These are phyloP conservation scores for Pythium brassicae DNA, from an alignment of 352 stramenopile genomes.

Conservation along the genomic window DNA sequence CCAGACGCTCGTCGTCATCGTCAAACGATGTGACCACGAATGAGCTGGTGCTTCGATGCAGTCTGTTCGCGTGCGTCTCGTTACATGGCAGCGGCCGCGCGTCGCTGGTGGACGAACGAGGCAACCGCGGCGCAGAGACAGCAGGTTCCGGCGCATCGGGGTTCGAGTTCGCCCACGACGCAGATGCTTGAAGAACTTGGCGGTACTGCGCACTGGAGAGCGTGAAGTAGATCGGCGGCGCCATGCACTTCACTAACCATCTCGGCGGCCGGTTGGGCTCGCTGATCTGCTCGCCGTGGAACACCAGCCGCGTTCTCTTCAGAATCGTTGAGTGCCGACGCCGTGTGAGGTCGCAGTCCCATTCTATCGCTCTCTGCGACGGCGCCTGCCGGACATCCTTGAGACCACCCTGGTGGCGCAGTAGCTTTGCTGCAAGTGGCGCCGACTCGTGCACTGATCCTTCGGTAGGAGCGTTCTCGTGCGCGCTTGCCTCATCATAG, in stretches of 20 bases:
- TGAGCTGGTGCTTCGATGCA: conserved; percentile 12
- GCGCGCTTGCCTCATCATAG: conserved; percentile 28
- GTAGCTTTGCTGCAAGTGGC: not conserved
- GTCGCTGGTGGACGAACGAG: not conserved
- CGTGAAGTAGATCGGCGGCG: conserved; percentile 69
- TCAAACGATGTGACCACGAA: conserved; percentile 35
- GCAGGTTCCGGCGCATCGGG: not conserved
- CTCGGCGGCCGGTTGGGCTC: conserved; percentile 34
- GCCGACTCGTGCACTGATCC: not conserved
- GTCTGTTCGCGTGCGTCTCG: not conserved
- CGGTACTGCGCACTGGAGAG: conserved; percentile 64
- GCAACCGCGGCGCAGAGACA: not conserved
- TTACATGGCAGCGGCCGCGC: too few relatives aligned
- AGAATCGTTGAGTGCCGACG: conserved; percentile 61
- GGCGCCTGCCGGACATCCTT: conserved; percentile 11
- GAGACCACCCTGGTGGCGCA: conserved; percentile 12
- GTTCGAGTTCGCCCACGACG: conserved; percentile 41
- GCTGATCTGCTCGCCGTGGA: conserved; percentile 50
- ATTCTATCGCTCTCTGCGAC: conserved; percentile 12
- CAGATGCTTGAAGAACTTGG: conserved; percentile 59
- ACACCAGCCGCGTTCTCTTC: conserved; percentile 53
- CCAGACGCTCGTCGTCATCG: conserved; percentile 54
- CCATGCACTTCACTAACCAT: conserved; percentile 60
- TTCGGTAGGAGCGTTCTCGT: not conserved
- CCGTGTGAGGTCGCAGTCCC: conserved; percentile 28